A percentile compares a stretch with the other conserved stretches of the same genome.
phyloP scores from a whole-genome alignment of 495 filamentous ascomycete species.

The Hypoxylon lienhwacheense region DNA sequence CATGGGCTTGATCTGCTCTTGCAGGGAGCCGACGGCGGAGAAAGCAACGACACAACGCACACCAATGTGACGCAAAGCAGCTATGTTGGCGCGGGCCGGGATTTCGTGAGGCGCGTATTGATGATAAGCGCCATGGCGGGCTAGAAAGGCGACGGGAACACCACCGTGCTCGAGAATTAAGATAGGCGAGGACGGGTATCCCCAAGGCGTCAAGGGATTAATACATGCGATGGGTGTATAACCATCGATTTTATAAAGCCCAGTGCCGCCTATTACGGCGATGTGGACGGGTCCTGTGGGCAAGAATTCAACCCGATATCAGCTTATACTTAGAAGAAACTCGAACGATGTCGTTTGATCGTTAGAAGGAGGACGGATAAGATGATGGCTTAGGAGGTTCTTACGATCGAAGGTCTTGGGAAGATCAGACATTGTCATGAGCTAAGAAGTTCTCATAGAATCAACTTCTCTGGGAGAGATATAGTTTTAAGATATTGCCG shows the following conservation, averaged over 20 bases:
- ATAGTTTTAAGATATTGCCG: too few relatives aligned
- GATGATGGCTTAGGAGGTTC: slow-evolving; percentile 15
- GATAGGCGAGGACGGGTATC: slow-evolving; percentile 85
- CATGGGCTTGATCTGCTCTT: slow-evolving; percentile 86
- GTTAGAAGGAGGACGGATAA: not conserved
- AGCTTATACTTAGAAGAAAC: slow-evolving; percentile 5
- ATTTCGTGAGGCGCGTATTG: slow-evolving; percentile 91
- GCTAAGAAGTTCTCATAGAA: not conserved
- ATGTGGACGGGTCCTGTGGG: slow-evolving; percentile 75
- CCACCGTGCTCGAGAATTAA: slow-evolving; percentile 80
- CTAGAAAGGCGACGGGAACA: slow-evolving; percentile 87
- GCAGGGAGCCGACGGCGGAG: slow-evolving; percentile 90
- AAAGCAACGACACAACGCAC: slow-evolving; percentile 91
- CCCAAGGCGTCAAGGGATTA: slow-evolving; percentile 83
- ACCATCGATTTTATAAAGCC: slow-evolving; percentile 68
- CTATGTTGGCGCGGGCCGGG: slow-evolving; percentile 89
- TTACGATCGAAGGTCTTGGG: slow-evolving; percentile 59
- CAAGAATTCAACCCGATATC: slow-evolving; percentile 6
- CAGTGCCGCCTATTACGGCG: slow-evolving; percentile 96
- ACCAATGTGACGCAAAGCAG: slow-evolving; percentile 84
- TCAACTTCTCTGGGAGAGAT: not conserved
- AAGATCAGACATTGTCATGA: slow-evolving; percentile 55
- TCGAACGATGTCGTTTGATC: slow-evolving; percentile 14
- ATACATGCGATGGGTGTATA: slow-evolving; percentile 82
- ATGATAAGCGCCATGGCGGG: slow-evolving; percentile 87